Conservation (phyloP, 2,329 filamentous ascomycete species). For the Verticillium albo-atrum region DNA sequence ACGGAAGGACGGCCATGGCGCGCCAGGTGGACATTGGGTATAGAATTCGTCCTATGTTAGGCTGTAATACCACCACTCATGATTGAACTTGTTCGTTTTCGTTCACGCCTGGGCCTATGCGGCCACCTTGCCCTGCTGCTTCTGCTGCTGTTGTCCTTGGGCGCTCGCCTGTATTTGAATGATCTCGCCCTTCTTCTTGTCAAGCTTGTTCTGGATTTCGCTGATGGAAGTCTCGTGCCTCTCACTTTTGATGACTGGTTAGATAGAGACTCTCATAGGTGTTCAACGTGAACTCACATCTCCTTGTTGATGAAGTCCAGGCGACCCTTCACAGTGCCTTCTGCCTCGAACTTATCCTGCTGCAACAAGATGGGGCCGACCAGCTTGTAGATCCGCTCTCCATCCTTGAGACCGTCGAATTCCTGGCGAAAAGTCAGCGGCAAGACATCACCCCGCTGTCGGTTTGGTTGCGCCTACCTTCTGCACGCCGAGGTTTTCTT, state of each 20-base stretch:
- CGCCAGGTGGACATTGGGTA: not conserved
- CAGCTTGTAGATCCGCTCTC: conserved; percentile 92
- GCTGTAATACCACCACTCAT: not conserved
- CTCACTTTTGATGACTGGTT: conserved; percentile 16
- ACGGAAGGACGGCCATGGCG: not conserved
- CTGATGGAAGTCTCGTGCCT: conserved; percentile 48
- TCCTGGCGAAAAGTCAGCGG: conserved; percentile 49
- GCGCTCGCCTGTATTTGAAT: conserved; percentile 50
- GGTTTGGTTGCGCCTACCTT: conserved; percentile 46
- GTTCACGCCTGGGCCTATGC: not conserved
- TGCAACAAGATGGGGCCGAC: conserved; percentile 90
- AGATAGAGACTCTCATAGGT: not conserved
- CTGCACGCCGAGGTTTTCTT: conserved; percentile 87
- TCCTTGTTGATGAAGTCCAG: conserved; percentile 92
- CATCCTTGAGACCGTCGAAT: conserved; percentile 72
- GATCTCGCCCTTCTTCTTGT: conserved; percentile 56
- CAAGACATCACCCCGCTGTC: not conserved
- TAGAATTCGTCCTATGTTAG: not conserved
- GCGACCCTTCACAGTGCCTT: conserved; percentile 84
- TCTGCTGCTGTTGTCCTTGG: conserved; percentile 29
- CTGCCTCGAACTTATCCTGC: conserved; percentile 87
- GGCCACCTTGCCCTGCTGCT: conserved; percentile 22
- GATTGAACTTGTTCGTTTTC: not conserved
- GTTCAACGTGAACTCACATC: conserved; percentile 54
- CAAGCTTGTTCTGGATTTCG: conserved; percentile 50